Evolutionary conservation across 176 grass and related monocot genomes (phyloP), one percentile per base, ranked within the genome.

Genomic region (Pontederia paniculata): DNA sequence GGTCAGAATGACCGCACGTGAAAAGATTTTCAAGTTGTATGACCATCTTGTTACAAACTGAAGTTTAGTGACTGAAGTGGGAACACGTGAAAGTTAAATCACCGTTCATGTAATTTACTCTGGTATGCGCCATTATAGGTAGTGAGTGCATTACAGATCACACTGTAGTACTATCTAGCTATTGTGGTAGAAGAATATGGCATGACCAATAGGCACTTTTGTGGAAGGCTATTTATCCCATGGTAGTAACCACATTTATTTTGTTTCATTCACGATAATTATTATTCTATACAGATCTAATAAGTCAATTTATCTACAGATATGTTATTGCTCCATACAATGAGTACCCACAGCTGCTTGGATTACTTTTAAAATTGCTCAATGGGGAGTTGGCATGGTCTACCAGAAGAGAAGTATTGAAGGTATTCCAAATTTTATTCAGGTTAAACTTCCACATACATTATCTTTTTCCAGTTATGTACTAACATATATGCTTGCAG

Each of bases 301-400:
- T 37, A 37, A 37, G 7, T 6, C 74, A 55, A 52, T 54, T 42
- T 52, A 63, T 60, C 28, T 78, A 47, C 80, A 97, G 93, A 48
- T 84, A 90, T 77, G 86, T 97, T 48, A 90, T 97, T 23, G 72
- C 91, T 71, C 91, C 91, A 54, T 97, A 90, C 69, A 97, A 90
- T 28, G 91, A 97, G 69, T 90, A 97, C 54, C 91, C 93, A 0
- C 56, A 52, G 54, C 80, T 97, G 75, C 93, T 97, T 81, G 93
- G 93, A 66, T 88, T 97, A 74, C 78, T 97, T 48, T 76, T 97
- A 61, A 97, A 97, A 77, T 77, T 97, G 65, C 75, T 97, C 52
- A 87, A 97, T 77, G 93, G 93, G 52, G 93, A 97, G 73, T 69
- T 97, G 71, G 93, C 79, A 80, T 97, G 93, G 93, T 89, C 93